Base-by-base conservation (phyloP, 2,329 filamentous ascomycete species). In the Colletotrichum ledebouriae region DNA sequence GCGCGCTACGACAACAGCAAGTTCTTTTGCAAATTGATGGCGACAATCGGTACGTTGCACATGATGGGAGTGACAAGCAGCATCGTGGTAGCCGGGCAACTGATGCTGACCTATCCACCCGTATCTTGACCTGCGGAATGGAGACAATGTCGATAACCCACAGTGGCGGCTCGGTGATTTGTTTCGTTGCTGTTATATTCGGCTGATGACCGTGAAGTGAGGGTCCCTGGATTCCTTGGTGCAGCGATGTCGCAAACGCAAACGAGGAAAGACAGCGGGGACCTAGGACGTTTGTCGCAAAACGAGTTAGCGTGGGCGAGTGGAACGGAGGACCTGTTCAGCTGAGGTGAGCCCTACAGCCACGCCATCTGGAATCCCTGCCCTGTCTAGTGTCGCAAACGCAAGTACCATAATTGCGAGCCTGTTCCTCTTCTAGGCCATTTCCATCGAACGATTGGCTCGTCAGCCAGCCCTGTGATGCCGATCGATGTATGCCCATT, bases 281-380 rank as follows among this genome's bases (percentile, higher is more conserved):
- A 64, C 41, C 49, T 49, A 52, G 55, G 62, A 66, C 39, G 52
- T 44, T 53, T 59, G 25, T 57, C 55, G 71, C 70, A 76, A 77
- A 71, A 72, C 67, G 73, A 74, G 71, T 75, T 76, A 75, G 74
- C 74, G 73, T 72, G 72, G 75, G 76, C 71, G 72, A 76, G 55
- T 65, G 66, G 65, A 65, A 68, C 75, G 76, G 76, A 75, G 75
- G 70, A 68, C 71, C 72, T 72, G 70, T 76, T 78, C 78, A 79
- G 78, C 78, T 79, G 78, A 79, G 76, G 76, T 79, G 77, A 79
- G 77, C 76, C 76, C 73, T 76, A 78, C 73, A 71, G 71, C 71
- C 72, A 75, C 72, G 73, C 75, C 70, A 66, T 56, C 34, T 59
- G 59, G 55, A 60, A 67, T 52, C 73, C 74, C 64, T 72, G 75